Evolutionary conservation across 306 rosid species (phyloP), one percentile per base, ranked within the genome.

Genomic region (Vigna reflexopilosa): DNA sequence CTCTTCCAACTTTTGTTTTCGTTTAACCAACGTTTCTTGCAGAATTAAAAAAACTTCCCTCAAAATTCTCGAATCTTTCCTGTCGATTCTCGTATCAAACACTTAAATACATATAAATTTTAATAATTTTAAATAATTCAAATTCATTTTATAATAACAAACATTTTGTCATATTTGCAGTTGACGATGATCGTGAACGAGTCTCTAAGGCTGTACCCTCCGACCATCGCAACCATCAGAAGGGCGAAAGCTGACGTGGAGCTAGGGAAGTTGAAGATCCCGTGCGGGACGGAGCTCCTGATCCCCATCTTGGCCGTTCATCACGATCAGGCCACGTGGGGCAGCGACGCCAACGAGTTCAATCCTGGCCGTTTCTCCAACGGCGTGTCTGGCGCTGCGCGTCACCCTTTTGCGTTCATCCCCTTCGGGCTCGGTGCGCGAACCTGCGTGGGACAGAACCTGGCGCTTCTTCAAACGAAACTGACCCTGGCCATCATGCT

Each of bases 271-370:
- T 83, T 82, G 72, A 83, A 83, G 80, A 85, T 93, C 77, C 98
- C 97, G 0, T 72, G 90, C 0, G 98, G 97, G 11, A 91, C 96
- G 0, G 98, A 93, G 79, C 89, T 93, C 6, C 14, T 93, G 55
- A 83, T 93, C 26, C 96, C 97, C 9, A 93, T 93, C 84, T 1
- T 93, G 2, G 97, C 93, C 50, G 84, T 93, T 13, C 98, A 93
- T 75, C 98, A 93, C n/a, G 96, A 91, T 72, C 89, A 54, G 2
- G 67, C 79, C 14, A 24, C 85, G 28, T 91, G 98, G 98, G 98
- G 98, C 9, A 89, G 80, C 2, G 92, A 93, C 2, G 97, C 73
- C 0, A 86, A 86, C 20, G 93, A 90, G 76, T 93, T 93, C 82
- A 88, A 93, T 73, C 98, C 98, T 24, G 81, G 72, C 47, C 93